These are phyloP conservation scores for Leishmania braziliensis DNA, from an alignment of 208 protist species.

Conservation along the genomic window DNA sequence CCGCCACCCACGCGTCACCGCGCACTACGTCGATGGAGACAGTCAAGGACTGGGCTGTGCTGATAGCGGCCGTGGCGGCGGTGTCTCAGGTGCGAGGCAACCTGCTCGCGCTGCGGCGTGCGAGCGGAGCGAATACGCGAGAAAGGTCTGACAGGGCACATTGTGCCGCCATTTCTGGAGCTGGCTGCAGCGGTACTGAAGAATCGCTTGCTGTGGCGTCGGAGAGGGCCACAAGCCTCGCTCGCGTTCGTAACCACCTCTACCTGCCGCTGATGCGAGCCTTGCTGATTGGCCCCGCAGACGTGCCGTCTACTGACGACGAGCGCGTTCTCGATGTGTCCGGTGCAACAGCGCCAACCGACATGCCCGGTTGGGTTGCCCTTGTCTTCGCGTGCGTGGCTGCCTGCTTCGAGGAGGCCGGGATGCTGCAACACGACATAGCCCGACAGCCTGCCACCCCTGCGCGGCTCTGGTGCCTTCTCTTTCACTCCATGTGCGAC, in stretches of 20 bases:
- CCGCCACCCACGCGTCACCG: not conserved
- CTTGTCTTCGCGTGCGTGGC: constrained; percentile 35
- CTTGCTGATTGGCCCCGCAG: not conserved
- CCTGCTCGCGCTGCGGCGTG: constrained; percentile 18
- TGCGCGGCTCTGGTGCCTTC: constrained; percentile 39
- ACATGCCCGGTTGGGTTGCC: constrained; percentile 12
- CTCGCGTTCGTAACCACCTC: constrained; percentile 16
- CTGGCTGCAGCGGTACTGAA: not conserved
- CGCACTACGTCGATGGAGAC: not conserved
- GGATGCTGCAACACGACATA: constrained; percentile 23
- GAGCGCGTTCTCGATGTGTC: not conserved
- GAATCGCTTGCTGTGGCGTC: not conserved
- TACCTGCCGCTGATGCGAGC: constrained; percentile 12
- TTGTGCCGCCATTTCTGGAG: not conserved
- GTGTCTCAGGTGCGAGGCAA: constrained; percentile 15
- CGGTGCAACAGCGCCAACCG: not conserved
- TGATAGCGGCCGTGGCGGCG: constrained; percentile 23
- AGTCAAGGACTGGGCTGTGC: constrained; percentile 22
- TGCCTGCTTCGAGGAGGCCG: constrained; percentile 33
- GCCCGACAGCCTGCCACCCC: constrained; percentile 34
- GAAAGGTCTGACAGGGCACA: not conserved
- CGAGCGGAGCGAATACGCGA: not conserved
- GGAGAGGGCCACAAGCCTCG: not conserved
- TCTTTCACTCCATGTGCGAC: constrained; percentile 32
- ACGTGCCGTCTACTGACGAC: not conserved